Evolutionary conservation across 2,329 filamentous ascomycete species (phyloP).

Genomic region (Aspergillus neoniger): DNA sequence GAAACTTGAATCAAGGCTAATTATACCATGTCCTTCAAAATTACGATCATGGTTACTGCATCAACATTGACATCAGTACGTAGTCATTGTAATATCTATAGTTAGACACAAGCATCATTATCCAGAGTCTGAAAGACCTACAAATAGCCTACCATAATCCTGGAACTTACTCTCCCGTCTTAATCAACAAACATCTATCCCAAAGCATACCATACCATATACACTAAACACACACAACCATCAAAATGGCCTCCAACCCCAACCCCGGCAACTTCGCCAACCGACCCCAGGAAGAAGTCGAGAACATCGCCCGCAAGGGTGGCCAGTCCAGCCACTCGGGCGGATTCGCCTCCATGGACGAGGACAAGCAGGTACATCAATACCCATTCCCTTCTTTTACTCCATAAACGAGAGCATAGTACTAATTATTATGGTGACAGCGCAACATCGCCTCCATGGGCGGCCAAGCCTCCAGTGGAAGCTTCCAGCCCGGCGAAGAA

Average conservation of each 20-base stretch:
- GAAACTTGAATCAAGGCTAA: neutral
- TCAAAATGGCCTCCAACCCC: slow-evolving; percentile 23
- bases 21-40: neutral
- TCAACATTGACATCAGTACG: neutral
- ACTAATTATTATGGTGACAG: slow-evolving; percentile 32
- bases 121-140: neutral
- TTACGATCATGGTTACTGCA: no score
- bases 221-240: neutral
- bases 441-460: slow-evolving; percentile 59
- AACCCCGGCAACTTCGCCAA: slow-evolving; percentile 47
- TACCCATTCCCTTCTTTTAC: neutral
- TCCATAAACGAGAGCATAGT: no score
- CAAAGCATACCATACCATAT: neutral
- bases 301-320: slow-evolving; percentile 42
- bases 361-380: slow-evolving; percentile 31
- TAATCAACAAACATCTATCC: no score
- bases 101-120: neutral
- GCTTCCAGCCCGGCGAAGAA: slow-evolving; percentile 57
- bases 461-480: slow-evolving; percentile 56
- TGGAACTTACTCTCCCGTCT: neutral
- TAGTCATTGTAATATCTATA: neutral
- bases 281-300: slow-evolving; percentile 49
- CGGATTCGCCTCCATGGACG: slow-evolving; percentile 34
- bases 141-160: neutral
- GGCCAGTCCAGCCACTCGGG: slow-evolving; percentile 34